These are phyloP conservation scores for Saccharomyces hybrid DNA, from an alignment of 1,139 yeast species.

Conservation along the genomic window DNA sequence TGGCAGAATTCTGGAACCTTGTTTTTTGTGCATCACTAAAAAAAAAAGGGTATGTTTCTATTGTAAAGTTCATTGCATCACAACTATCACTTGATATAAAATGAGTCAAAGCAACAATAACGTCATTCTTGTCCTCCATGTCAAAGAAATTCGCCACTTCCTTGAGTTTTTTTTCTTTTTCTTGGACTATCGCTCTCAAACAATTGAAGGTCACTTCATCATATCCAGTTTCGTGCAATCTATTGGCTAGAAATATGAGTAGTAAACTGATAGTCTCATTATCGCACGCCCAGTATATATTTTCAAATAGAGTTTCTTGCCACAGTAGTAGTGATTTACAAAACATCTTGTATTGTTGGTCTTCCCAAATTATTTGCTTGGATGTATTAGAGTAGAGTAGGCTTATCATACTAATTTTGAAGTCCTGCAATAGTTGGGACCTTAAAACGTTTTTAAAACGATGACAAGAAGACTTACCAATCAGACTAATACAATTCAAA, in stretches of 20 bases:
- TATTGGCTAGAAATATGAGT: conserved; percentile 27
- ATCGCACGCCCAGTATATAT: conserved; percentile 4
- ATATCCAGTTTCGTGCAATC: conserved; percentile 20
- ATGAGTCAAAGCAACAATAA: conserved; percentile 21
- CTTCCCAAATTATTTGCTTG: conserved; percentile 20
- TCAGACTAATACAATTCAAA: conserved; percentile 22
- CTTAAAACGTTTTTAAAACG: conserved; percentile 4
- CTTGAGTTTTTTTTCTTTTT: conserved; percentile 1
- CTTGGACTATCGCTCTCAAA: conserved; percentile 5
- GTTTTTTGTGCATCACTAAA: not conserved
- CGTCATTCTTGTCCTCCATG: conserved; percentile 2
- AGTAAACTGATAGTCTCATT: conserved; percentile 14
- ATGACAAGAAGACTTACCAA: conserved; percentile 10
- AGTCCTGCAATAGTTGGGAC: conserved; percentile 1
- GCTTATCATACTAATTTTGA: conserved; percentile 1
- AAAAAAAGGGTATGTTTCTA: not conserved
- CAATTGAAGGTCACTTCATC: conserved; percentile 3
- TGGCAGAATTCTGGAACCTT: not conserved
- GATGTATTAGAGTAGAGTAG: conserved; percentile 22
- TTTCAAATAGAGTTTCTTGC: conserved; percentile 11
- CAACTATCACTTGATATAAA: conserved; percentile 6
- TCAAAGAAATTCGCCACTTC: conserved; percentile 4
- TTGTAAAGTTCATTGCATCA: not conserved
- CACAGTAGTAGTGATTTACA: conserved; percentile 24
- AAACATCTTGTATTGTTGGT: conserved; percentile 10